Base-by-base conservation (phyloP, 495 filamentous ascomycete genomes). In the Poronia punctata region DNA sequence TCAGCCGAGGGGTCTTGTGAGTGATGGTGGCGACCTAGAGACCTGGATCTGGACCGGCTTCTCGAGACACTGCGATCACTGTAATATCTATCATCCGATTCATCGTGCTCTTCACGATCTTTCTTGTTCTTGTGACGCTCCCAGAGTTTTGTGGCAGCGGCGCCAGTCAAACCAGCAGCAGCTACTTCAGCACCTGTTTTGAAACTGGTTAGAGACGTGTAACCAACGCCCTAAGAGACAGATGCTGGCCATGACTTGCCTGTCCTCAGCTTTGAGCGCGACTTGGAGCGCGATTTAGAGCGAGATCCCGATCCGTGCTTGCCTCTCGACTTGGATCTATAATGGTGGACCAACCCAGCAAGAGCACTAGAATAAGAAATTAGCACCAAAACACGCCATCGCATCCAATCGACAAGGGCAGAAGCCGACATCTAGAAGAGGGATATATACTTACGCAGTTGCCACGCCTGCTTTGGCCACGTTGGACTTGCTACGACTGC, bases 401-500 rank as follows among this genome's bases (percentile, higher is more conserved):
- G 27, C n/a, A 21, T 43, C 21, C 18, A 2, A 22, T 23, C 15
- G 18, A 36, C 15, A 23, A 35, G 17, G 8, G 20, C 18, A 33
- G 12, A 22, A 21, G 15, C 3, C 7, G 7, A 7, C 15, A 22
- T 7, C 16, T 8, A 42, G 24, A 0, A 26, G 11, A 38, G 21
- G 8, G 12, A n/a, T 5, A 17, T 26, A 45, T 38, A 51, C 52
- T 56, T 38, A 59, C 55, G 88, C 85, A 39, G 83, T 83, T 18
- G 83, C 88, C 26, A 83, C 57, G 45, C 81, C 88, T 35, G 80
- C 87, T 52, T 86, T 85, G 24, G 86, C 86, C 34, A 86, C 75
- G 24, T 77, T 78, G 44, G 84, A 80, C 61, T 80, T 73, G 59
- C 68, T 62, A 33, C 56, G 57, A 49, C 56, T 70, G 43, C 69